Base-by-base conservation (phyloP, 176 grass and related monocot species). In the sorghum (Sorghum bicolor) region DNA sequence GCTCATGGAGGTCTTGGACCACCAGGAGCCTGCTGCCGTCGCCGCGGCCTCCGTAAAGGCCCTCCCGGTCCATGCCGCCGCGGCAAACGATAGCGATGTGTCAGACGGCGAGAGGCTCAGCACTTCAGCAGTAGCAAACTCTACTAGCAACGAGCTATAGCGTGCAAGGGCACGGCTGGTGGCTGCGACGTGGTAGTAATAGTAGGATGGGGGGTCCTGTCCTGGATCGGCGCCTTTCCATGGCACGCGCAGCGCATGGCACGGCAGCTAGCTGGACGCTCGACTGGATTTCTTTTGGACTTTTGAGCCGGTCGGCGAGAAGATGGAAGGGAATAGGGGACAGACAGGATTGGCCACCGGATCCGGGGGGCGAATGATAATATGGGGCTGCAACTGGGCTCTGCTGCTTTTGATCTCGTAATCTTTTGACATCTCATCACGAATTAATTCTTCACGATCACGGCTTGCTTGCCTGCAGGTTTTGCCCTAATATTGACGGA, bases 261-360 rank as follows among this genome's bases (percentile, higher is more conserved):
- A 31, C 17, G 22, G 8, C 19, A 12, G 57, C 24, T 28, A 24
- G 61, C n/a, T 6, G 45, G 5, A 5, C 45, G 24, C 28, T 29
- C 13, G 70, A 25, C 50, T 32, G 77, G 58, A 67, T 74, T 28
- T 84, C 34, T 53, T 80, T 79, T 53, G 26, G 45, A 75, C 60
- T 75, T 65, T 83, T 57, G 6, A 26, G 15, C 38, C 55, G 17
- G 64, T 36, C 66, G 80, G 74, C 17, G 65, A 53, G 80, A 70
- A 11, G 17, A 31, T 19, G 25, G 71, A 44, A 58, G 7, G 53
- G 53, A 6, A 63, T 10, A 36, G 44, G 1, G 45, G 34, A 88
- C 41, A 79, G 44, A 79, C 80, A 88, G 67, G 86, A 79, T 88
- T 84, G 81, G 86, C 67, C 67, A 74, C 67, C 20, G 57, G 74